Percentiles rank a stretch among this genome's conserved stretches.
phyloP scores from a whole-genome alignment of 306 rosid genomes.

The Quercus glauca region DNA sequence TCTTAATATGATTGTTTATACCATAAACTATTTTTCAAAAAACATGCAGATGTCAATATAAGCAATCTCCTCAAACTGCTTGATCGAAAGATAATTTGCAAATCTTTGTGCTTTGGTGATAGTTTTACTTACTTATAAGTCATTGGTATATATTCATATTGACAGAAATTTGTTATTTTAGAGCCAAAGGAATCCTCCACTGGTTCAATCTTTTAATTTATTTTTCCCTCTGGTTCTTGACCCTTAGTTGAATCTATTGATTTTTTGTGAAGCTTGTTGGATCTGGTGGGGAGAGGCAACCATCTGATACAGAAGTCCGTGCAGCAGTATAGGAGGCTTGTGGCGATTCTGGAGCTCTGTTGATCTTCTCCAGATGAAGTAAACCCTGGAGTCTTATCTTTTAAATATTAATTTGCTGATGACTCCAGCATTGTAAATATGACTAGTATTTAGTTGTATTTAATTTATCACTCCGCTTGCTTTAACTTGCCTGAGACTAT shows the following conservation, averaged over 20 bases:
- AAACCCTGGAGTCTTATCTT: constrained; percentile 21
- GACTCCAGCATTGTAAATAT: background rate
- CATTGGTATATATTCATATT: background rate
- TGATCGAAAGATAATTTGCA: background rate
- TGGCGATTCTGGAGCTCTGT: constrained; percentile 91
- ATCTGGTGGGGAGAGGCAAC: constrained; percentile 54
- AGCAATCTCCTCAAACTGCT: background rate
- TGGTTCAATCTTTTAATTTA: background rate
- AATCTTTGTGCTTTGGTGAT: background rate
- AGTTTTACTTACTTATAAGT: background rate
- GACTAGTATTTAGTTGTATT: background rate
- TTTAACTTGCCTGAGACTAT: constrained; percentile 13
- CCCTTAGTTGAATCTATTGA: constrained; percentile 14
- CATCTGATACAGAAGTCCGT: constrained; percentile 72
- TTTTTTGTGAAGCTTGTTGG: constrained; percentile 64
- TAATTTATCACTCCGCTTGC: constrained; percentile 9
- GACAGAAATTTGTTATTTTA: background rate
- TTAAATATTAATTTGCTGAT: background rate
- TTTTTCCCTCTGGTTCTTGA: background rate
- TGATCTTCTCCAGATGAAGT: constrained; percentile 86
- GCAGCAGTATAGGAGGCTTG: constrained; percentile 95
- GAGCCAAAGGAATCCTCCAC: background rate
- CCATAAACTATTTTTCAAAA: background rate
- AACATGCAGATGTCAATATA: background rate
- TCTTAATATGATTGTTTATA: background rate